phyloP scores from a whole-genome alignment of 1,139 yeast genomes.

The Yamadazyma spencermartinsiae region DNA sequence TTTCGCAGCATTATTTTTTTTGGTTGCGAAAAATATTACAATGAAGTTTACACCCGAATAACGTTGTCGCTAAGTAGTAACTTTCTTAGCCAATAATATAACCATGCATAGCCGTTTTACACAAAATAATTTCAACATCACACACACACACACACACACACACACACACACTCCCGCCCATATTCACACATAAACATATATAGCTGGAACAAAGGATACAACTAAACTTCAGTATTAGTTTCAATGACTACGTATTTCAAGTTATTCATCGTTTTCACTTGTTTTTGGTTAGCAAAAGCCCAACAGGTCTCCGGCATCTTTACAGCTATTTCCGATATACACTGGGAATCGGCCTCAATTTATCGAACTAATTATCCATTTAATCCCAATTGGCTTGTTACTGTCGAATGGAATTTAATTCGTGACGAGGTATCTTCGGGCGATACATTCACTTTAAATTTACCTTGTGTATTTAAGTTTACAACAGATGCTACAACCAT shows the following conservation, averaged over 20 bases:
- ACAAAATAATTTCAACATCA: no score
- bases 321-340: not conserved
- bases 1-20: constrained; percentile 3
- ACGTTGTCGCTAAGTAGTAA: not conserved
- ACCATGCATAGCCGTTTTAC: no score
- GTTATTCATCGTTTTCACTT: not conserved
- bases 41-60: not conserved
- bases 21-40: not conserved
- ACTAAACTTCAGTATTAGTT: not conserved
- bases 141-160: not conserved
- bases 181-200: not conserved
- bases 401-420: constrained; percentile 25
- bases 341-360: not conserved
- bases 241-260: not conserved
- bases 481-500: constrained; percentile 19
- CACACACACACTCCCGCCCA: not conserved
- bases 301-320: not conserved
- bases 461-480: constrained; percentile 35
- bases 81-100: no score
- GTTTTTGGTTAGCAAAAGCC: not conserved
- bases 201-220: not conserved
- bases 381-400: constrained; percentile 26
- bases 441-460: constrained; percentile 31
- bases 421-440: constrained; percentile 24
- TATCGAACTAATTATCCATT: constrained; percentile 1